phyloP scores from a whole-genome alignment of 2,329 filamentous ascomycete species.

The Curvularia sp. region DNA sequence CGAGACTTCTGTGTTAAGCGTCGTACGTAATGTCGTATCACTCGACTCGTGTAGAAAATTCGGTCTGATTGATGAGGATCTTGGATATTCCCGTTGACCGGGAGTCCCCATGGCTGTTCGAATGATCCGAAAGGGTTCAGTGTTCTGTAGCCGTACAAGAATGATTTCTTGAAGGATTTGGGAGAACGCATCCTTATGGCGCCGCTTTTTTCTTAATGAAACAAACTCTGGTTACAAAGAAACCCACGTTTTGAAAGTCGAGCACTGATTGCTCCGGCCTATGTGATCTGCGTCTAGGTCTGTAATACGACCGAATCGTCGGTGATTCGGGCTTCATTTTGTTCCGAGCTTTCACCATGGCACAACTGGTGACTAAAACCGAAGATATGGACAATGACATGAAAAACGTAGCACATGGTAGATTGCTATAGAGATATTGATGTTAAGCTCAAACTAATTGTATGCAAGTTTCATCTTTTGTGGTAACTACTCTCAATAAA shows the following conservation, averaged over 20 bases:
- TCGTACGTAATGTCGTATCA: neutral
- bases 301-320: neutral
- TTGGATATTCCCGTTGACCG: neutral
- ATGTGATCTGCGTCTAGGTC: neutral
- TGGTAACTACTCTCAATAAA: no score
- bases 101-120: neutral
- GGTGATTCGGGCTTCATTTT: neutral
- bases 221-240: neutral
- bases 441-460: no score
- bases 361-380: neutral
- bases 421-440: no score
- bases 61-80: no score
- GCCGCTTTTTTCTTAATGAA: no score
- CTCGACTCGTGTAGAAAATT: neutral
- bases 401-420: no score
- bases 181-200: neutral
- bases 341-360: neutral
- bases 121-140: neutral
- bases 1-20: neutral
- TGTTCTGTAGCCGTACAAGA: neutral
- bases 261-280: neutral
- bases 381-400: neutral
- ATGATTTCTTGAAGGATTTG: neutral
- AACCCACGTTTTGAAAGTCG: neutral
- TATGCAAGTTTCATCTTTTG: no score